phyloP scores from a whole-genome alignment of 2,329 filamentous ascomycete species.

The Camptophora hylomeconis region DNA sequence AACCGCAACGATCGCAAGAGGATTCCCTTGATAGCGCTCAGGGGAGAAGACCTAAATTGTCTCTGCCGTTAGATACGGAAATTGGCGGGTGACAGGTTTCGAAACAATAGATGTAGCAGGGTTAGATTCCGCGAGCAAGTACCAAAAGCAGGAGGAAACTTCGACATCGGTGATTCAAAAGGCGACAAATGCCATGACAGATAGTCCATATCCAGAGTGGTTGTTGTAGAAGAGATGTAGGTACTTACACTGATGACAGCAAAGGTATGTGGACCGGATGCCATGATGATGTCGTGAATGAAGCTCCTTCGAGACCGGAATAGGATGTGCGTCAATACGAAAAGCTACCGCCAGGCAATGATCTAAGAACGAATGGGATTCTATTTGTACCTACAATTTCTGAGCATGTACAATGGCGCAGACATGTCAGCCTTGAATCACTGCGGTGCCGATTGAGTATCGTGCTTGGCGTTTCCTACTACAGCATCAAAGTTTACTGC shows the following conservation, averaged over 20 bases:
- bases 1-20: slow-evolving; percentile 46
- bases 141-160: neutral
- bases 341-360: no score
- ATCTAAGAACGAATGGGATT: no score
- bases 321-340: no score
- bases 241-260: slow-evolving; percentile 13
- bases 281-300: no score
- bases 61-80: slow-evolving; percentile 1
- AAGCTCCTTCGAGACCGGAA: no score
- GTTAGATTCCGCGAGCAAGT: no score
- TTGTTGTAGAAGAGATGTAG: neutral
- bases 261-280: slow-evolving; percentile 16
- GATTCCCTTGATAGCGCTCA: slow-evolving; percentile 42
- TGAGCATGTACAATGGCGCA: no score
- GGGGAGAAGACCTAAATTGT: slow-evolving; percentile 32
- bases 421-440: no score
- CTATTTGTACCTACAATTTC: no score
- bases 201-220: neutral
- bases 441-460: no score
- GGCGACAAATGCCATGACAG: neutral
- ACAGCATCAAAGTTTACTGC: no score
- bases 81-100: neutral
- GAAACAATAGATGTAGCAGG: neutral
- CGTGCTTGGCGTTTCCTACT: no score
- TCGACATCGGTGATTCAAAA: slow-evolving; percentile 1